phyloP scores from a whole-genome alignment of 2,329 filamentous ascomycete genomes.

The Alternaria solani region DNA sequence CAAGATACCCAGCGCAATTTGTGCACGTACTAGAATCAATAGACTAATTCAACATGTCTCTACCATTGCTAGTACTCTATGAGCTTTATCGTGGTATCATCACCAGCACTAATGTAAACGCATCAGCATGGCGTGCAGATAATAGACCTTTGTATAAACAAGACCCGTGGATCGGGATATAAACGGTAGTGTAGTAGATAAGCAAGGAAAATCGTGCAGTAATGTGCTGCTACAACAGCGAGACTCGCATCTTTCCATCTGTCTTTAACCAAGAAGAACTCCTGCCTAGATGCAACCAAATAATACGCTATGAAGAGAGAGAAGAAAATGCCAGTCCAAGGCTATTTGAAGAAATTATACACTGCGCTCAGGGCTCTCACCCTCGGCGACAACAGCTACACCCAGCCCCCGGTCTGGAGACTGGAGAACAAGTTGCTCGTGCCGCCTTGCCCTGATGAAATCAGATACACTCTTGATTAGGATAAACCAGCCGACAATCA shows the following conservation, averaged over 20 bases:
- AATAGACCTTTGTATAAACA: neutral
- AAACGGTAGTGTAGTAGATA: neutral
- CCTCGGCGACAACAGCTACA: constrained; percentile 85
- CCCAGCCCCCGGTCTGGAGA: constrained; percentile 88
- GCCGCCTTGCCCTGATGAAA: constrained; percentile 84
- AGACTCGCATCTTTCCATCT: neutral
- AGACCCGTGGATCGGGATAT: neutral
- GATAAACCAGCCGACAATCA: constrained; percentile 99
- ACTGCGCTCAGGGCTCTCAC: constrained; percentile 76
- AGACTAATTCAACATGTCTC: constrained; percentile 1
- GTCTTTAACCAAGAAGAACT: neutral
- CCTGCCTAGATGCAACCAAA: constrained; percentile 16
- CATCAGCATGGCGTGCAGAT: neutral
- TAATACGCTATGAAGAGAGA: constrained; percentile 11
- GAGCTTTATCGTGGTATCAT: neutral
- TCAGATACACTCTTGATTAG: constrained; percentile 93
- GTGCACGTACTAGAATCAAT: neutral
- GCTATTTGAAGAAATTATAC: constrained; percentile 41
- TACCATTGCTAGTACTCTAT: neutral
- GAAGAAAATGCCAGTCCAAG: constrained; percentile 17
- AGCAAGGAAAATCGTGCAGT: constrained; percentile 13
- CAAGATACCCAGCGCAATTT: constrained; percentile 6
- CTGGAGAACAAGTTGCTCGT: constrained; percentile 91
- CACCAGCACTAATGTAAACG: neutral
- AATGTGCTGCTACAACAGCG: constrained; percentile 6